Evolutionary conservation across 306 rosid species (phyloP), one percentile per base, ranked within the genome.

Genomic region (Cucurbita ficifolia): DNA sequence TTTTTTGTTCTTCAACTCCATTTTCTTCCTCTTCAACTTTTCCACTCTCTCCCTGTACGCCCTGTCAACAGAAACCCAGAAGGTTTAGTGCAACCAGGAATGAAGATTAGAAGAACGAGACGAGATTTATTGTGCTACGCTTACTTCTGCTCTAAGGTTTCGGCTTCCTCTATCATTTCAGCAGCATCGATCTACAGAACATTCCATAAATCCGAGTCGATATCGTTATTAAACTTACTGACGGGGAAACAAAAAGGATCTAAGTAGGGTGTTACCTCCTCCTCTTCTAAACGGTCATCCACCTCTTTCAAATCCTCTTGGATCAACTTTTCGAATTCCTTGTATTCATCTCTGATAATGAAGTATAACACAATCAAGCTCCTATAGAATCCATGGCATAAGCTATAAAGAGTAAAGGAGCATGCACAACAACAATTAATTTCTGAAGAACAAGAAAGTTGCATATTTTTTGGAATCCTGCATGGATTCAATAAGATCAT

Each of bases 221-320:
- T 73, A 48, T 65, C 33, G 13, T 12, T 3, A 33, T 10, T 55
- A 57, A 52, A 73, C 19, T 54, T 54, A 38, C 35, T 18, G 21
- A 5, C 7, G 17, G 67, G 57, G 18, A 56, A 22, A 18, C 24
- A 40, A 17, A 10, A 56, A 63, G 3, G 72, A 62, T 51, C 18
- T 52, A 63, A 79, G 40, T 38, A 45, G 74, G 16, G 72, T 14
- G 17, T 56, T 68, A 94, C 99, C 97, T 94, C 99, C 58, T 94
- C 99, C 82, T 94, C 99, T 80, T 94, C 99, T 61, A 94, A 21
- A 70, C 97, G 95, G 79, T 94, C 59, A 80, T 94, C 92, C 57
- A 89, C 99, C 90, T 89, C 91, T 81, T 70, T 52, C 95, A 94
- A 81, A 84, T 94, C 97, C 75, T 89, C 96, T 82, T 91, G 96